These are phyloP conservation scores for Chalara sp. DNA, from an alignment of 2,329 filamentous ascomycete genomes.

Conservation along the genomic window DNA sequence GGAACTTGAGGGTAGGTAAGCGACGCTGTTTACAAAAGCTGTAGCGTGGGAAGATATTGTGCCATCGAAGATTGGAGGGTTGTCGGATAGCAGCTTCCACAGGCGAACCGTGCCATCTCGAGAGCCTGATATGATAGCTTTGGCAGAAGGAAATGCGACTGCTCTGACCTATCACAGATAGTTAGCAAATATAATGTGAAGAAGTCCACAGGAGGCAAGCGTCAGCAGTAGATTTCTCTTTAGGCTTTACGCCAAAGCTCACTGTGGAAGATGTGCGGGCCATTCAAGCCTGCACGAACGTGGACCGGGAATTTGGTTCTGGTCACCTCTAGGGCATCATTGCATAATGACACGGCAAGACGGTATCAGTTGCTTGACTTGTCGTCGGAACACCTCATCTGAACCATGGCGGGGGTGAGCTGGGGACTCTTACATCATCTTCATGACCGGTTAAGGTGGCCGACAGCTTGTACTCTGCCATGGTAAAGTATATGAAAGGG, in stretches of 20 bases:
- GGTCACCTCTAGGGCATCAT: no score
- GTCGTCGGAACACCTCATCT: no score
- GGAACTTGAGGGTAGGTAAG: constrained; percentile 64
- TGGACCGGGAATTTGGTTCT: no score
- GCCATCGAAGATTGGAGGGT: constrained; percentile 67
- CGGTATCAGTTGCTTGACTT: no score
- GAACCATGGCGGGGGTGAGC: neutral
- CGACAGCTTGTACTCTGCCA: constrained; percentile 88
- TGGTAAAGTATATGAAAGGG: constrained; percentile 29
- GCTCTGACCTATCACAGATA: constrained; percentile 66
- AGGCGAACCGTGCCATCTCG: constrained; percentile 84
- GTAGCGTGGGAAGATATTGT: constrained; percentile 74
- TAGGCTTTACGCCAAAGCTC: no score
- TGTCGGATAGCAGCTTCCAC: constrained; percentile 65
- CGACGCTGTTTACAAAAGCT: constrained; percentile 80
- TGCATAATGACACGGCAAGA: no score
- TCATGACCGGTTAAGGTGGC: constrained; percentile 84
- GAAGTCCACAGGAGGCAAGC: no score
- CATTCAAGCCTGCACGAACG: no score
- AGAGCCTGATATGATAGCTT: constrained; percentile 75
- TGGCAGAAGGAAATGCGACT: constrained; percentile 68
- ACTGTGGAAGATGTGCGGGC: no score
- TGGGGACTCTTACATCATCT: constrained; percentile 68
- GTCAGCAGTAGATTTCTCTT: no score
- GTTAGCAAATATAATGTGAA: no score